Evolutionary conservation across 2,329 filamentous ascomycete species (phyloP).

Genomic region (Rhynchosporium secalis): DNA sequence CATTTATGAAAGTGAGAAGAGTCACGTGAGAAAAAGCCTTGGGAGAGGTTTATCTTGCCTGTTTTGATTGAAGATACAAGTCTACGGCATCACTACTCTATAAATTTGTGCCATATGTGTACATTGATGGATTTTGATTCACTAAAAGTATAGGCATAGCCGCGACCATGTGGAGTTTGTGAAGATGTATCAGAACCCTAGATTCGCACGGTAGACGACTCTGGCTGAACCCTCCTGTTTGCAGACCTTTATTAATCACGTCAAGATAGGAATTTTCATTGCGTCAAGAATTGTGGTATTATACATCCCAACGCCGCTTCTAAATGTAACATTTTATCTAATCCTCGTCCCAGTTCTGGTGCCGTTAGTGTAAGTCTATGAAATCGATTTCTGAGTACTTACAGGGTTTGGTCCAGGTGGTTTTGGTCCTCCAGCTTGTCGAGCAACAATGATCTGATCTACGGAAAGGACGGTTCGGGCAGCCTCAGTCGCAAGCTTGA

Average conservation of each 20-base stretch:
- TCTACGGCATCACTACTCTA: too few relatives aligned
- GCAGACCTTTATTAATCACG: background rate
- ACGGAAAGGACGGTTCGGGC: conserved; percentile 92
- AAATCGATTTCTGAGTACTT: conserved; percentile 24
- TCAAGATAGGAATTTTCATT: background rate
- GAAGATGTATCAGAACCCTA: too few relatives aligned
- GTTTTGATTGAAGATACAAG: too few relatives aligned
- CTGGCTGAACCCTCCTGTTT: background rate
- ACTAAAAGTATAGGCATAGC: too few relatives aligned
- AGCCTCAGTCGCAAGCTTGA: conserved; percentile 93
- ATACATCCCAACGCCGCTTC: conserved; percentile 33
- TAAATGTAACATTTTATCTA: conserved; percentile 33
- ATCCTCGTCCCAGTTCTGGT: conserved; percentile 43
- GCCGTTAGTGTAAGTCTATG: conserved; percentile 22
- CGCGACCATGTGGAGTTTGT: too few relatives aligned
- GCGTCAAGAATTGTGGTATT: conserved; percentile 32
- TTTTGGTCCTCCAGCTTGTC: conserved; percentile 96
- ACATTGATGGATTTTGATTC: too few relatives aligned
- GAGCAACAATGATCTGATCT: conserved; percentile 97
- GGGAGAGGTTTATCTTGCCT: too few relatives aligned
- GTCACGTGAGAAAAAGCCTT: too few relatives aligned
- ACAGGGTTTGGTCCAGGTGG: conserved; percentile 86
- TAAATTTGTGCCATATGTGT: too few relatives aligned
- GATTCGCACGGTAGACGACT: background rate
- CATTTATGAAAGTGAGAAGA: too few relatives aligned